Evolutionary conservation across 768 basidiomycete species (phyloP).

Genomic region (Trametes gibbosa): DNA sequence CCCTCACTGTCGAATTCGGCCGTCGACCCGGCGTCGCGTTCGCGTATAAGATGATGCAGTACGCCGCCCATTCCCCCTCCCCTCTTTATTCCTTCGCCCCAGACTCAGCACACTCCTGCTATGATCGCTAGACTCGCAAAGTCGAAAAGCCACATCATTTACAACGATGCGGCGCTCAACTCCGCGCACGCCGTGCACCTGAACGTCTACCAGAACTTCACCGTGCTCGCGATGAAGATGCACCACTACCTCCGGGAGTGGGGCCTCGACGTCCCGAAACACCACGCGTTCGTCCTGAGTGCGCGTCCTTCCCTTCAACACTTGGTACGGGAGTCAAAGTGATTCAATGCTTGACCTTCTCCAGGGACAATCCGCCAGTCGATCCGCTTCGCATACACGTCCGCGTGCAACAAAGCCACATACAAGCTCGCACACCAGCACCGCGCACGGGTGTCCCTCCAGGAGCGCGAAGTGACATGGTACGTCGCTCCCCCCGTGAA

Average conservation of each 20-base stretch:
- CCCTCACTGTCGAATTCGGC: constrained; percentile 68
- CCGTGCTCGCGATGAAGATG: constrained; percentile 83
- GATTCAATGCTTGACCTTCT: neutral
- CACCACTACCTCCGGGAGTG: constrained; percentile 73
- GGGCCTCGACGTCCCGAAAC: constrained; percentile 44
- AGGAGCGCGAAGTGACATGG: constrained; percentile 59
- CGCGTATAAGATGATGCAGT: constrained; percentile 73
- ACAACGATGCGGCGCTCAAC: constrained; percentile 73
- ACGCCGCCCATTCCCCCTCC: constrained; percentile 23
- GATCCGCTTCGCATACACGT: constrained; percentile 53
- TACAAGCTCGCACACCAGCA: constrained; percentile 39
- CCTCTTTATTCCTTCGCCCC: neutral
- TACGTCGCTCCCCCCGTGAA: constrained; percentile 30
- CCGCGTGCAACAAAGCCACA: constrained; percentile 46
- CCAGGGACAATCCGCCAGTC: constrained; percentile 62
- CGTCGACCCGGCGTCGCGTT: constrained; percentile 66
- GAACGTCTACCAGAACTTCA: constrained; percentile 87
- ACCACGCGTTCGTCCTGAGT: constrained; percentile 56
- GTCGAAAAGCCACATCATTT: constrained; percentile 76
- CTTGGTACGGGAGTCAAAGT: neutral
- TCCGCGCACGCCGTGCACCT: constrained; percentile 55
- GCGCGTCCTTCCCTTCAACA: constrained; percentile 19
- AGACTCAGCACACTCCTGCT: neutral
- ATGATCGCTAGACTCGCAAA: constrained; percentile 55
- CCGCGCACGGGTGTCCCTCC: constrained; percentile 42